These are phyloP conservation scores for Mollisia scopiformis DNA, from an alignment of 2,329 filamentous ascomycete genomes.

Conservation along the genomic window DNA sequence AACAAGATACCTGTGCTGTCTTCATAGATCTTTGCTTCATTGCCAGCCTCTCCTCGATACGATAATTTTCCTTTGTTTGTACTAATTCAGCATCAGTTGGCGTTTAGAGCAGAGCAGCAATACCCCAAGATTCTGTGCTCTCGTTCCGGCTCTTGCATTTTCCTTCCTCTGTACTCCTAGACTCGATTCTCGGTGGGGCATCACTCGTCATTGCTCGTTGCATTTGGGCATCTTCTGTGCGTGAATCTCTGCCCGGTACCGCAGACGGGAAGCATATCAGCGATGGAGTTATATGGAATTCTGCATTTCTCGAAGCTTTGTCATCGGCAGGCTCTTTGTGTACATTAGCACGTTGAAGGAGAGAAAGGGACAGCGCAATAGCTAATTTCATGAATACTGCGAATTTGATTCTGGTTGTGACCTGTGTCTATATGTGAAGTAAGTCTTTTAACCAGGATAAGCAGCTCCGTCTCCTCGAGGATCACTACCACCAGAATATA, in stretches of 20 bases:
- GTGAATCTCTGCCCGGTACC: constrained; percentile 7
- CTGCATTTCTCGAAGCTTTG: neutral
- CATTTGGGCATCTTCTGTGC: constrained; percentile 2
- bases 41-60: neutral
- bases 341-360: neutral
- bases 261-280: constrained; percentile 7
- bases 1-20: neutral
- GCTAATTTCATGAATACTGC: neutral
- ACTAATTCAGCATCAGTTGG: neutral
- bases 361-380: neutral
- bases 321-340: neutral
- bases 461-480: constrained; percentile 79
- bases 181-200: neutral
- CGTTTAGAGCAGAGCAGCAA: neutral
- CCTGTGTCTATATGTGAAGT: too few species aligned
- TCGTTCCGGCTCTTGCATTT: neutral
- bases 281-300: constrained; percentile 7
- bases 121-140: neutral
- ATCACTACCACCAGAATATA: constrained; percentile 92
- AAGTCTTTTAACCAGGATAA: constrained; percentile 50
- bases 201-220: neutral
- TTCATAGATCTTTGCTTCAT: neutral
- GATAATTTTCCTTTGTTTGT: neutral
- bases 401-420: neutral
- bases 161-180: constrained; percentile 3